A percentile compares a stretch with the other conserved stretches of the same genome.
These are phyloP conservation scores for Elongisporangium senticosum DNA, from an alignment of 352 stramenopile species.

Conservation along the genomic window DNA sequence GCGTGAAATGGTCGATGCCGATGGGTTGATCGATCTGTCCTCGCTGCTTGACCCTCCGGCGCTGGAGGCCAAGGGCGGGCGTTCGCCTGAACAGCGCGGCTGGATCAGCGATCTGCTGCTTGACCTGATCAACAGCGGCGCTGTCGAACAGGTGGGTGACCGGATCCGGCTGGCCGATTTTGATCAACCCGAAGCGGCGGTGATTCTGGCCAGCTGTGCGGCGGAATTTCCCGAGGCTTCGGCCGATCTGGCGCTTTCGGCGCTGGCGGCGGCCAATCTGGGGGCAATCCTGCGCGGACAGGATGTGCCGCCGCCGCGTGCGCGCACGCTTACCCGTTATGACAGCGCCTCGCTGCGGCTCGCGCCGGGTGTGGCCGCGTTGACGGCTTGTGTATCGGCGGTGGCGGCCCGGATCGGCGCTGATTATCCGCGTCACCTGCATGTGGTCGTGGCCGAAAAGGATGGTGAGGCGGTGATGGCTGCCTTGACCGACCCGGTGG, in stretches of 20 bases:
- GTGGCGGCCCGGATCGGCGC: conserved; percentile 3
- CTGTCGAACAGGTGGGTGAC: conserved; percentile 5
- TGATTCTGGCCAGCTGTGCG: conserved; percentile 5
- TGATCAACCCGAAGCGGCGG: conserved; percentile 4
- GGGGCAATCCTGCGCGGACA: conserved; percentile 4
- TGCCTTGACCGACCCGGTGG: conserved; percentile 4
- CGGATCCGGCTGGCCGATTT: conserved; percentile 4
- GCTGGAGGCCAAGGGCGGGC: conserved; percentile 3
- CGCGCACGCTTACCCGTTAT: conserved; percentile 5
- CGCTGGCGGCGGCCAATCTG: conserved; percentile 4
- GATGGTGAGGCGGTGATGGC: conserved; percentile 4
- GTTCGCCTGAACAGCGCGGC: conserved; percentile 4
- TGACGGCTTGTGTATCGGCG: conserved; percentile 5
- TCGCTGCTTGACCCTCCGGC: conserved; percentile 4
- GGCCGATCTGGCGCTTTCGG: conserved; percentile 4
- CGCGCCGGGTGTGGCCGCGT: conserved; percentile 3
- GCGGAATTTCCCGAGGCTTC: conserved; percentile 5
- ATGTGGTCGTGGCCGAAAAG: conserved; percentile 5
- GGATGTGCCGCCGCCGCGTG: conserved; percentile 3
- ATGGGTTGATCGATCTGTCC: conserved; percentile 5
- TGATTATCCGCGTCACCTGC: conserved; percentile 5
- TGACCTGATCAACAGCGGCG: conserved; percentile 5
- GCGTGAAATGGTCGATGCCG: conserved; percentile 5
- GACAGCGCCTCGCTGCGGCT: conserved; percentile 4
- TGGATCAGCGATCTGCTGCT: conserved; percentile 5